A percentile compares a stretch with the other conserved stretches of the same genome.
These are phyloP conservation scores for Ganoderma resinaceum DNA, from an alignment of 1,284 basidiomycete genomes.

Conservation along the genomic window DNA sequence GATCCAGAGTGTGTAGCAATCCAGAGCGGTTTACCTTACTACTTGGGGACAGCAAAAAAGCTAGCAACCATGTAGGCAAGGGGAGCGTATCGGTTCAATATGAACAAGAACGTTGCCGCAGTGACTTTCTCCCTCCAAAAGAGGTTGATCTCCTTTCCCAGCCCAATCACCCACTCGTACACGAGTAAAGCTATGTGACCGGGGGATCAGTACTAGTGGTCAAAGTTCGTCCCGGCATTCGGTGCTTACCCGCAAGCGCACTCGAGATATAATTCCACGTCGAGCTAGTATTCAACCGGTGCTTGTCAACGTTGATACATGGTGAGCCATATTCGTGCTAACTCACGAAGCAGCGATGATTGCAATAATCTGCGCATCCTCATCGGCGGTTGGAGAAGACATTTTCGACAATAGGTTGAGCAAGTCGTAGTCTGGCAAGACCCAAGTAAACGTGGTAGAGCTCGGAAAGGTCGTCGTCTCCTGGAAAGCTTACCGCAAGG, in stretches of 20 bases:
- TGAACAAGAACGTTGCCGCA: slow-evolving; percentile 12
- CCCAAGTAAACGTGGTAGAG: background rate
- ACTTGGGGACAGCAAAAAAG: background rate
- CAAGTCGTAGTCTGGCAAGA: background rate
- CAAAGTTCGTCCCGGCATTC: background rate
- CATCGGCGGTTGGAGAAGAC: background rate
- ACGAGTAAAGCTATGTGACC: slow-evolving; percentile 13
- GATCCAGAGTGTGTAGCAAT: background rate
- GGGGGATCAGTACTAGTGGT: background rate
- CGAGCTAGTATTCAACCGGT: background rate
- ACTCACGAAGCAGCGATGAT: background rate
- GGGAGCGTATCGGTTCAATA: slow-evolving; percentile 16
- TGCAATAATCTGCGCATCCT: background rate
- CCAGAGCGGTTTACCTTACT: background rate
- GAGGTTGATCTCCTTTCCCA: slow-evolving; percentile 18
- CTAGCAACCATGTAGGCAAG: slow-evolving; percentile 6
- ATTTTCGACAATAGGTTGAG: background rate
- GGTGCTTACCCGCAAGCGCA: background rate
- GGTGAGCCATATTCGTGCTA: too few species aligned
- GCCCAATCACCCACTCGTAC: slow-evolving; percentile 19
- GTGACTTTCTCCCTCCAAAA: slow-evolving; percentile 20
- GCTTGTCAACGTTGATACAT: background rate
- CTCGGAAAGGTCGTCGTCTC: background rate
- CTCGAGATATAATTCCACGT: background rate
- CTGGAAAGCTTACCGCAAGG: background rate